Evolutionary conservation across 805 yeast genomes (phyloP).

Genomic region (Schwanniomyces polymorphus): DNA sequence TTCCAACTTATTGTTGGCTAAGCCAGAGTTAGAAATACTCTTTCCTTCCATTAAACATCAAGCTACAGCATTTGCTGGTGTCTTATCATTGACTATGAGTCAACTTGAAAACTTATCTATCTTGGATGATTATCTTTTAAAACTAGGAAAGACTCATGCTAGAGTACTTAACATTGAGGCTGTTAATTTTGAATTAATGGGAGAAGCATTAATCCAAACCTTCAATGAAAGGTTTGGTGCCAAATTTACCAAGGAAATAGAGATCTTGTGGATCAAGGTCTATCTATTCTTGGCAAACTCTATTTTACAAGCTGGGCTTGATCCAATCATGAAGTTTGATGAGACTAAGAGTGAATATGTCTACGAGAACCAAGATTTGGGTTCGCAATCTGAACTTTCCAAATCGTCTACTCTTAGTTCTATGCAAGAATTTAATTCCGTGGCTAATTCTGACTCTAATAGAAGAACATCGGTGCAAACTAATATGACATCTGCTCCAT

Average conservation of each 20-base stretch:
- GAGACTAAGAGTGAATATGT: conserved; percentile 3
- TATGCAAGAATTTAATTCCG: not conserved
- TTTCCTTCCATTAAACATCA: conserved; percentile 80
- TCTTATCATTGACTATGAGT: conserved; percentile 64
- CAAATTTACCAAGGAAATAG: conserved; percentile 58
- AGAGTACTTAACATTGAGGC: conserved; percentile 74
- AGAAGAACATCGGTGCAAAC: not conserved
- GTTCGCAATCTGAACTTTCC: not conserved
- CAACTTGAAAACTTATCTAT: conserved; percentile 59
- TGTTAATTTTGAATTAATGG: conserved; percentile 68
- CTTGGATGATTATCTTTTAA: conserved; percentile 59
- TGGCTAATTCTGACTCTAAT: not conserved
- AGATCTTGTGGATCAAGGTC: conserved; percentile 69
- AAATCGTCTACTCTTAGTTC: not conserved
- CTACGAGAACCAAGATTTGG: not conserved
- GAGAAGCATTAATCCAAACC: conserved; percentile 67
- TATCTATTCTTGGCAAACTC: conserved; percentile 70
- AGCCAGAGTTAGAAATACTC: conserved; percentile 57
- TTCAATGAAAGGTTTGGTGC: conserved; percentile 61
- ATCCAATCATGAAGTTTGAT: conserved; percentile 37
- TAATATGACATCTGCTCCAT: not conserved
- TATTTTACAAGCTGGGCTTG: conserved; percentile 59
- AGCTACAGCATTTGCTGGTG: conserved; percentile 79
- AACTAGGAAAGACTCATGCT: conserved; percentile 73
- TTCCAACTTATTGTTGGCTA: conserved; percentile 62